These are phyloP conservation scores for Aspergillus sclerotioniger DNA, from an alignment of 495 filamentous ascomycete species.

Conservation along the genomic window DNA sequence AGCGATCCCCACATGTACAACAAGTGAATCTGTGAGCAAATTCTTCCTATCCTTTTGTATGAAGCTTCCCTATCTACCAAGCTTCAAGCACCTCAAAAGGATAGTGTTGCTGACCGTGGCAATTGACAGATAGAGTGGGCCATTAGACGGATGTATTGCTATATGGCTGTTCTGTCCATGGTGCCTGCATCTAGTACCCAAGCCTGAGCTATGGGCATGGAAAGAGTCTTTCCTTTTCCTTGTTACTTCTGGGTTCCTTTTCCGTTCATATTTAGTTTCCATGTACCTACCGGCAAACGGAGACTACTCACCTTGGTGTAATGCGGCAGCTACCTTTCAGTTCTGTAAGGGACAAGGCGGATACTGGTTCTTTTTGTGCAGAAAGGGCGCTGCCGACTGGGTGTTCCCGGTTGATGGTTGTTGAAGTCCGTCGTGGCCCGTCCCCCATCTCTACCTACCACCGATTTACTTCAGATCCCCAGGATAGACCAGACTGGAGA, in stretches of 20 bases:
- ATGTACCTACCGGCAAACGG: constrained; percentile 30
- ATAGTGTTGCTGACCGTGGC: constrained; percentile 32
- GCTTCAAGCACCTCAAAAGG: not conserved
- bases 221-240: constrained; percentile 46
- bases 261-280: constrained; percentile 11
- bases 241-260: constrained; percentile 19
- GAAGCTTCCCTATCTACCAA: too few relatives aligned
- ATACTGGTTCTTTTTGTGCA: constrained; percentile 15
- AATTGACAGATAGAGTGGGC: constrained; percentile 50
- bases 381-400: constrained; percentile 1
- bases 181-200: constrained; percentile 2
- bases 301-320: constrained; percentile 34
- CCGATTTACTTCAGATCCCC: constrained; percentile 7
- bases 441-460: constrained; percentile 18
- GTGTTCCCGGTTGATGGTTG: constrained; percentile 26
- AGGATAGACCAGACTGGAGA: not conserved
- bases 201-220: constrained; percentile 48
- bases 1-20: constrained; percentile 53
- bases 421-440: constrained; percentile 24
- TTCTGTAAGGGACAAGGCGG: constrained; percentile 21
- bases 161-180: not conserved
- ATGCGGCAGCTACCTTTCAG: constrained; percentile 27
- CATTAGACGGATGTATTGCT: constrained; percentile 12
- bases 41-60: constrained; percentile 2
- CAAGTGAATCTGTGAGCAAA: constrained; percentile 72